Evolutionary conservation across 176 grass and related monocot species (phyloP), one percentile per base, ranked within the genome.

Genomic region (Lolium multiflorum): DNA sequence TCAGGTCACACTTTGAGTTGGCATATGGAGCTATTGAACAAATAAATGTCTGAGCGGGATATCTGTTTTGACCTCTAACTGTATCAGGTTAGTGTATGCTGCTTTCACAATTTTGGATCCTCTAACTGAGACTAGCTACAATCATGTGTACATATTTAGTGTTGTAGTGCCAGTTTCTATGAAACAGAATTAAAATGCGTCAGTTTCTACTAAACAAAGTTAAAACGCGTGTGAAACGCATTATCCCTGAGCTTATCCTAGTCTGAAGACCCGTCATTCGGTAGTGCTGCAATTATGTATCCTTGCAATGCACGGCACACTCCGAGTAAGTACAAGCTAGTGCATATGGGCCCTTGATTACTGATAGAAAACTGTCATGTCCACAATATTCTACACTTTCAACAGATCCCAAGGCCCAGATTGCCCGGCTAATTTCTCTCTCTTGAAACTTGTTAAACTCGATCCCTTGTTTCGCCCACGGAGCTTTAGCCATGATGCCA

Each of bases 221-320:
- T 87, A 78, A 75, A 79, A 41, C 74, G 3, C 24, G 18, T 88
- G 80, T 17, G 0, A 43, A 81, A 2, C 51, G 77, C 76, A 84
- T 76, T 60, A 65, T 48, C 38, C 74, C 49, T 16, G 50, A 13
- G 76, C 54, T 76, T 84, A 75, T 74, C 47, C 57, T 87, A 68
- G 21, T 82, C 28, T 78, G 56, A 54, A 55, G n/a, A 35, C 24
- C 22, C 9, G 9, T 20, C 75, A 67, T 87, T 76, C 26, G 43
- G 10, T 81, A 18, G 81, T 24, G 89, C 46, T 77, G 64, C 72
- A 84, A 84, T 91, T 75, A 87, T 84, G 52, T 70, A 81, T 2
- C 21, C 76, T 64, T 84, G 39, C 81, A 54, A 55, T 59, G 89
- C 76, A 84, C 60, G 85, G 8, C 76, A 69, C 85, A 52, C 8